Evolutionary conservation across 1,284 basidiomycete genomes (phyloP).

Genomic region (Sporisorium iseilematis-ciliati): DNA sequence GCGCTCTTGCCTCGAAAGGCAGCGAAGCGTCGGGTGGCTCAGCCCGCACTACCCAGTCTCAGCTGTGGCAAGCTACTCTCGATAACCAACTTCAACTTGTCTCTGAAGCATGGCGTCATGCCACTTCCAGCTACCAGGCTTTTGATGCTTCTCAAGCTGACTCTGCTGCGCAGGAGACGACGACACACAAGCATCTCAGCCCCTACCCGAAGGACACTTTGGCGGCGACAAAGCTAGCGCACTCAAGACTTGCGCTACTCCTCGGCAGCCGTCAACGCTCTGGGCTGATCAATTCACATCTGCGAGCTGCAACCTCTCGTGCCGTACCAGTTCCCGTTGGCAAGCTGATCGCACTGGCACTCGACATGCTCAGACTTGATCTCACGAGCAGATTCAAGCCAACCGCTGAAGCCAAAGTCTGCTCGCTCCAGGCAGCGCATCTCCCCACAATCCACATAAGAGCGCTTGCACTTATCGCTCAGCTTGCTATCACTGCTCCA

Average conservation of each 20-base stretch:
- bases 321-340: slow-evolving; percentile 82
- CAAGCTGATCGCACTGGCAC: slow-evolving; percentile 68
- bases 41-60: slow-evolving; percentile 49
- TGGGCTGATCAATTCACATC: slow-evolving; percentile 38
- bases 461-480: slow-evolving; percentile 42
- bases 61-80: slow-evolving; percentile 55
- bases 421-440: slow-evolving; percentile 31
- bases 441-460: slow-evolving; percentile 32
- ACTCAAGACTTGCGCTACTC: slow-evolving; percentile 33
- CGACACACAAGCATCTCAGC: slow-evolving; percentile 20
- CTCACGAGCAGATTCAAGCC: slow-evolving; percentile 32
- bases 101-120: slow-evolving; percentile 27
- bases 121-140: slow-evolving; percentile 39
- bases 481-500: slow-evolving; percentile 31
- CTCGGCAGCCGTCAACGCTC: slow-evolving; percentile 35
- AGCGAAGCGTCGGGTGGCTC: slow-evolving; percentile 40
- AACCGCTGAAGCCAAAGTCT: slow-evolving; percentile 43
- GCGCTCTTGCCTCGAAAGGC: slow-evolving; percentile 42
- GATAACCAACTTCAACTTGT: slow-evolving; percentile 34
- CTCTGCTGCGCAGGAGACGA: neutral
- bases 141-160: neutral
- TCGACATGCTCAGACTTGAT: slow-evolving; percentile 73
- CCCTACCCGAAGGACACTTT: slow-evolving; percentile 35
- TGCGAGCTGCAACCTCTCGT: slow-evolving; percentile 73
- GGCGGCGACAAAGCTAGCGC: slow-evolving; percentile 31